phyloP scores from a whole-genome alignment of 805 yeast species.

The Nakazawaea holstii region DNA sequence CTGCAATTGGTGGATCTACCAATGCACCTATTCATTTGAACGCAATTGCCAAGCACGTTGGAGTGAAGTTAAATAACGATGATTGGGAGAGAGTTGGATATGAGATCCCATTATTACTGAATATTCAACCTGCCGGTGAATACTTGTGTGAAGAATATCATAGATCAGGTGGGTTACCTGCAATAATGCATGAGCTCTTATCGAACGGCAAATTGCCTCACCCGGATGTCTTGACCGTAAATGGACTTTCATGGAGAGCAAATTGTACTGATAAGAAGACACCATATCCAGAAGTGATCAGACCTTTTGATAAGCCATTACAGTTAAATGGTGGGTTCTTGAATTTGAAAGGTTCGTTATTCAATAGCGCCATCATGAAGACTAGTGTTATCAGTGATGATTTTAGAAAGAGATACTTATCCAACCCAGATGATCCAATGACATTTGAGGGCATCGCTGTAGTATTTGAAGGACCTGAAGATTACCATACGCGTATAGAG shows the following conservation, averaged over 20 bases:
- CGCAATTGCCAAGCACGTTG: slow-evolving; percentile 15
- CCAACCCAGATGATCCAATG: slow-evolving; percentile 19
- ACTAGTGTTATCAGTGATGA: slow-evolving; percentile 20
- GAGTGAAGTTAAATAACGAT: slow-evolving; percentile 11
- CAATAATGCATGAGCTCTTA: slow-evolving; percentile 15
- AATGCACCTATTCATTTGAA: slow-evolving; percentile 16
- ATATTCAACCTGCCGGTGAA: slow-evolving; percentile 15
- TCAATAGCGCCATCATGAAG: slow-evolving; percentile 23
- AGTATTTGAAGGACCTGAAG: slow-evolving; percentile 23
- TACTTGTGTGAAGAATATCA: slow-evolving; percentile 18
- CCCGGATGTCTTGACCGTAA: slow-evolving; percentile 15
- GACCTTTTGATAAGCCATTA: slow-evolving; percentile 15
- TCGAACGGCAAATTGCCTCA: slow-evolving; percentile 15
- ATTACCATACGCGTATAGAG: slow-evolving; percentile 18
- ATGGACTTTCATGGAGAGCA: slow-evolving; percentile 15
- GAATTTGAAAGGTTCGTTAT: slow-evolving; percentile 19
- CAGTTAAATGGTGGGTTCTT: slow-evolving; percentile 18
- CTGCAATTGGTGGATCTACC: slow-evolving; percentile 14
- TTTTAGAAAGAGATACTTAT: slow-evolving; percentile 15
- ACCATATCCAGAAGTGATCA: slow-evolving; percentile 15
- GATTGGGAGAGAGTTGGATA: slow-evolving; percentile 15
- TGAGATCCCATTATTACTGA: slow-evolving; percentile 13
- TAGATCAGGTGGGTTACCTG: slow-evolving; percentile 19
- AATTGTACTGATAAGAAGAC: slow-evolving; percentile 13
- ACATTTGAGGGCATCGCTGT: slow-evolving; percentile 21